phyloP scores from a whole-genome alignment of 495 filamentous ascomycete genomes.

The Aspergillus nidulans region DNA sequence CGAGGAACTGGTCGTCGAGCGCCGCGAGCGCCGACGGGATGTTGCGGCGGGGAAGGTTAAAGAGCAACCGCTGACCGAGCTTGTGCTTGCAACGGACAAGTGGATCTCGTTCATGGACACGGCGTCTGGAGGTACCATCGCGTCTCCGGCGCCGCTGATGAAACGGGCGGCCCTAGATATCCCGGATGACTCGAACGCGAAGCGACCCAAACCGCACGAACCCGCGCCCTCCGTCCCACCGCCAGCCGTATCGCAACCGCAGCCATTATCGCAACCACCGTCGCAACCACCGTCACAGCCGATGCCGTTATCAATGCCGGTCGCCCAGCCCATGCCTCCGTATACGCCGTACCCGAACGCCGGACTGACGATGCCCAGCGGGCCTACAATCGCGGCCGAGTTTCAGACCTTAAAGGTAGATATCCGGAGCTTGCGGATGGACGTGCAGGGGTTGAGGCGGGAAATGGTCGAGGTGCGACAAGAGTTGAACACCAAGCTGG shows the following conservation, averaged over 20 bases:
- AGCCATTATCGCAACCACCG: neutral
- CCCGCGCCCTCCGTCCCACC: neutral
- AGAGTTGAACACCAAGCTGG: constrained; percentile 4
- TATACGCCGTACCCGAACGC: neutral
- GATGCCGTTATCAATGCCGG: neutral
- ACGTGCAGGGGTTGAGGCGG: neutral
- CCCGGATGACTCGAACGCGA: neutral
- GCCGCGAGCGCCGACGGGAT: constrained; percentile 4
- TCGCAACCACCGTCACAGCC: neutral
- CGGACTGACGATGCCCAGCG: neutral
- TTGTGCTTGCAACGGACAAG: constrained; percentile 8
- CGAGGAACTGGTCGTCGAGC: constrained; percentile 8
- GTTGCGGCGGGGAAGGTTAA: constrained; percentile 6
- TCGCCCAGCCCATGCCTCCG: neutral
- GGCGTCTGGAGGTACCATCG: neutral
- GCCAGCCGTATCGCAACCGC: neutral
- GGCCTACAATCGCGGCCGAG: constrained; percentile 7
- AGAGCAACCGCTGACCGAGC: constrained; percentile 9
- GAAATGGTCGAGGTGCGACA: constrained; percentile 3
- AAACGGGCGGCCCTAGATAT: neutral
- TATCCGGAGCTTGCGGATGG: constrained; percentile 5
- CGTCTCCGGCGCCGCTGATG: neutral
- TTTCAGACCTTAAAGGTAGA: constrained; percentile 4
- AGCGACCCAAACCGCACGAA: constrained; percentile 3
- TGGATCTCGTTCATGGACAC: constrained; percentile 8